Evolutionary conservation across 176 grass and related monocot species (phyloP).

Genomic region (Triticum monococcum): DNA sequence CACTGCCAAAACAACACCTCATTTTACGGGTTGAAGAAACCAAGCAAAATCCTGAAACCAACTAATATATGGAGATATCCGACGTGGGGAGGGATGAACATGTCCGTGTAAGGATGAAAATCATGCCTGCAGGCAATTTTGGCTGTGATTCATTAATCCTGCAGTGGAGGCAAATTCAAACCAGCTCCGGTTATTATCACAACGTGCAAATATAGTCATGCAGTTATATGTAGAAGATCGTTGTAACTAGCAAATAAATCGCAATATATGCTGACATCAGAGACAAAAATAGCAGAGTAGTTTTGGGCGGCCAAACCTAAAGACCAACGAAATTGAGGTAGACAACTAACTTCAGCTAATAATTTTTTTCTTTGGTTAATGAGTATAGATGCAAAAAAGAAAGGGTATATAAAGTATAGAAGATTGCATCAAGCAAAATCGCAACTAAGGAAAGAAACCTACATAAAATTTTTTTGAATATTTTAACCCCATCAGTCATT

Average conservation of each 20-base stretch:
- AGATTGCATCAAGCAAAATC: too few species aligned
- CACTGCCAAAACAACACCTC: too few species aligned
- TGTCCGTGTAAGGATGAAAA: neutral
- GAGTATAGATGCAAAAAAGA: too few species aligned
- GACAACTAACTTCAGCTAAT: neutral
- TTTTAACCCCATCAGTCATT: neutral
- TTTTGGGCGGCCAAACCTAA: neutral
- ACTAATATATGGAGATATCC: neutral
- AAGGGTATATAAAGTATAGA: too few species aligned
- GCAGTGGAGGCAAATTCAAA: neutral
- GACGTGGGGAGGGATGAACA: neutral
- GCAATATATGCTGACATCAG: neutral
- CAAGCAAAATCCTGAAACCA: too few species aligned
- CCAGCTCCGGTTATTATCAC: neutral
- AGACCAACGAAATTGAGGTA: neutral
- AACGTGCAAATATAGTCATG: neutral
- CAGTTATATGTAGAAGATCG: neutral
- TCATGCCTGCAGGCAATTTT: neutral
- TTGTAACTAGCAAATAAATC: neutral
- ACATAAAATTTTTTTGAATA: neutral
- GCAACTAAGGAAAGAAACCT: neutral
- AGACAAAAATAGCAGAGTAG: neutral
- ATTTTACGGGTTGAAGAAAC: too few species aligned
- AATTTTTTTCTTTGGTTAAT: neutral
- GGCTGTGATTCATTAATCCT: neutral